phyloP scores from a whole-genome alignment of 768 basidiomycete genomes.

The Mycena crocata region DNA sequence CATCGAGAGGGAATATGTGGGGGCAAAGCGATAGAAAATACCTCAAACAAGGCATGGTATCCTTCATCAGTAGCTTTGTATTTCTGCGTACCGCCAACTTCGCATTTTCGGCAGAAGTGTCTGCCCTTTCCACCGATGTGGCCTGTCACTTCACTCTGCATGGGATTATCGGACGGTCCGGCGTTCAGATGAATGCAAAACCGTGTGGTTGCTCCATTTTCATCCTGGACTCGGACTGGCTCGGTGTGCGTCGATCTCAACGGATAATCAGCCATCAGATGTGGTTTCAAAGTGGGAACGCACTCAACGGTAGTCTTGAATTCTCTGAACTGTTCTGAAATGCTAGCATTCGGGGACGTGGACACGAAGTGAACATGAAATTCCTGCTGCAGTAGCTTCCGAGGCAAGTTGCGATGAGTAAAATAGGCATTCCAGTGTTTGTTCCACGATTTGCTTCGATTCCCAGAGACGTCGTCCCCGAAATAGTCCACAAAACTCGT shows the following conservation, averaged over 20 bases:
- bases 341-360: conserved; percentile 40
- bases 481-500: no score
- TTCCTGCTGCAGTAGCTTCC: no score
- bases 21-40: conserved; percentile 18
- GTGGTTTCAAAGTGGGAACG: no score
- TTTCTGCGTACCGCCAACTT: conserved; percentile 49
- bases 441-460: no score
- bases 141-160: conserved; percentile 46
- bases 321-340: conserved; percentile 43
- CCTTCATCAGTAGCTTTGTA: conserved; percentile 47
- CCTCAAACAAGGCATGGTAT: conserved; percentile 48
- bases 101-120: conserved; percentile 52
- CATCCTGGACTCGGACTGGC: conserved; percentile 47
- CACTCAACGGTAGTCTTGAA: background rate
- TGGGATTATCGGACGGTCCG: conserved; percentile 52
- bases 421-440: conserved; percentile 31
- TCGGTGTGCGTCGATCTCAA: conserved; percentile 44
- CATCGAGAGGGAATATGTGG: background rate
- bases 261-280: no score
- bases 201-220: conserved; percentile 34
- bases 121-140: conserved; percentile 57
- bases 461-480: no score
- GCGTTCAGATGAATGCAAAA: conserved; percentile 44
- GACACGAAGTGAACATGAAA: no score
- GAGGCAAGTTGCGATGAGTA: conserved; percentile 40